Percentiles rank a stretch among this genome's conserved stretches.
phyloP scores from a whole-genome alignment of 192 early-diverging fungal genomes.

The Coemansia sp. region DNA sequence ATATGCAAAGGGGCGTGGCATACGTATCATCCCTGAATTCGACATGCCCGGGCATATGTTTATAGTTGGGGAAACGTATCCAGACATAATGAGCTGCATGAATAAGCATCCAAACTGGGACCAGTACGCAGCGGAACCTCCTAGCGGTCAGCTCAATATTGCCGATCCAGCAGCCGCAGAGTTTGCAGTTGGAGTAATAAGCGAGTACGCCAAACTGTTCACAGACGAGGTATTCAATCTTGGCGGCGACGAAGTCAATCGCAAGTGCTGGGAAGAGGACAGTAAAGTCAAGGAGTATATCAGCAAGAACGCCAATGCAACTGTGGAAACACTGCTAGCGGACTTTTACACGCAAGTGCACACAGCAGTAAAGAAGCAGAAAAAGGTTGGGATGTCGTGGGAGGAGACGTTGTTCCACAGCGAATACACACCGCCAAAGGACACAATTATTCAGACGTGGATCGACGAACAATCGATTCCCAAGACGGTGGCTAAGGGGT shows the following conservation, averaged over 20 bases:
- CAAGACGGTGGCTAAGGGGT: constrained; percentile 60
- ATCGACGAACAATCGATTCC: constrained; percentile 60
- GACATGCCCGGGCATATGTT: constrained; percentile 85
- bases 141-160: constrained; percentile 82
- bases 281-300: constrained; percentile 48
- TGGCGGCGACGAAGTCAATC: constrained; percentile 76
- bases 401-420: constrained; percentile 69
- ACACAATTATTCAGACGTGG: constrained; percentile 72
- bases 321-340: constrained; percentile 34
- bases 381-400: constrained; percentile 73
- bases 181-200: constrained; percentile 63
- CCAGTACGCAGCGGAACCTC: constrained; percentile 69
- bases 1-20: constrained; percentile 73
- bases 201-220: constrained; percentile 68
- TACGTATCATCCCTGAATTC: constrained; percentile 90
- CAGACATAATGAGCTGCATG: constrained; percentile 60
- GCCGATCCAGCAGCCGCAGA: constrained; percentile 61
- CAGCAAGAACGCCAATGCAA: constrained; percentile 26
- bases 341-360: constrained; percentile 60
- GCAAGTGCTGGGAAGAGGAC: constrained; percentile 67
- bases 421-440: constrained; percentile 59
- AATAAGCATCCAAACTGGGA: constrained; percentile 63
- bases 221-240: constrained; percentile 70
- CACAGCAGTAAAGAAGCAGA: constrained; percentile 42
- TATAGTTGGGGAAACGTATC: constrained; percentile 54